Evolutionary conservation across 1,284 basidiomycete genomes (phyloP), one percentile per base, ranked within the genome.

Genomic region (Trichosporon inkin): DNA sequence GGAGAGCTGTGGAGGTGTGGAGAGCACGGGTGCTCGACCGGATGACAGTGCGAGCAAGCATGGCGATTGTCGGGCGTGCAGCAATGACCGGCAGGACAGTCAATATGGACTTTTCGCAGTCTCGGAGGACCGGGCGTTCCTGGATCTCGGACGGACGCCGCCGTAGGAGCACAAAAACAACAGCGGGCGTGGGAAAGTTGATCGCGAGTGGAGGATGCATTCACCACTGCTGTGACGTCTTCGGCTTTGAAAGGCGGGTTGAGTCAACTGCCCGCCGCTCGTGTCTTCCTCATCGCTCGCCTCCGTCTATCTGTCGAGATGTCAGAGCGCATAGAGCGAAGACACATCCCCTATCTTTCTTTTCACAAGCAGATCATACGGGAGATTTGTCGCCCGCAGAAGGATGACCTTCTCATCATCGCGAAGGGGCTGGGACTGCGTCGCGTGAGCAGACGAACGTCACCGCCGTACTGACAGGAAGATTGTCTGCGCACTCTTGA

Each of bases 341-440:
- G 73, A 28, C 76, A 79, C 60, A 79, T 77, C 44, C 78, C 78
- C 8, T 75, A 80, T 44, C 68, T 81, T 6, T 64, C 75, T 2
- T 81, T 75, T 62, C 80, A 81, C 64, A 78, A 78, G 61, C 58
- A 66, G 17, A 79, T 81, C 55, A 76, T 81, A 54, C 64, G 75
- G 22, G 76, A 79, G 59, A 71, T 80, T 53, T 78, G 79, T 54
- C 70, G 75, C 74, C 91, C 90, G 11, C 82, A 85, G 35, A 87
- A 86, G 14, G 91, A 85, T 65, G 91, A 94, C 65, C 81, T 97
- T 8, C 78, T 96, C 39, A 80, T 97, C 49, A 80, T 97, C 22
- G 92, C 90, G 0, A 87, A 92, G 28, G 92, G 93, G 0, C 83
- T 96, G 2, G 93, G 93, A 0, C 78, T 96, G 56, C 84, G 92